Base-by-base conservation (phyloP, 495 filamentous ascomycete genomes). In the Tetracladium setigerum region DNA sequence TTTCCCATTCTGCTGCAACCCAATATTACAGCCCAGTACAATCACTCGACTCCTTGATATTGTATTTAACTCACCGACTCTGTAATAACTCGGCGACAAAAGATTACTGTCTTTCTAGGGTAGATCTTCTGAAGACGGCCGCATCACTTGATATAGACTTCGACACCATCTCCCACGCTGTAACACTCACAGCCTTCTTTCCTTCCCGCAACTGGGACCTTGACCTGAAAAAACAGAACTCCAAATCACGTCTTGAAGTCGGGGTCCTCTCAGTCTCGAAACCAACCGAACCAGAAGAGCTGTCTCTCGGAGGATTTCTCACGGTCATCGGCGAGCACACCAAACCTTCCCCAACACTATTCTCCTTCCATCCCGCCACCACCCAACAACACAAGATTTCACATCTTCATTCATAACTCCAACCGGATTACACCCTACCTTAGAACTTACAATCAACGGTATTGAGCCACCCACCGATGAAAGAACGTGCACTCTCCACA, bases 331-430 rank as follows among this genome's bases (percentile, higher is more conserved):
- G 87, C 38, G 72, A 86, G 57, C 82, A 90, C 55, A 67, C 72
- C 38, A 77, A 81, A 53, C 74, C 62, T 32, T 68, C 82, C 30
- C 76, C 83, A 31, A 86, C 85, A 0, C 68, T 91, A 47, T 96
- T 98, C 71, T 79, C 86, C n/a, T 95, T 96, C 57, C 89, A 16
- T 82, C 89, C 7, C 82, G 90, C 0, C 92, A 98, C 60, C 83
- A 92, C 50, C 66, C 73, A 7, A 61, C 70, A 45, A 68, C 61
- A 32, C 60, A 44, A 27, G 55, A 62, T 15, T 73, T 75, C 56
- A 66, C 65, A 1, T 64, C 72, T 38, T 66, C 66, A 2, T 88
- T 95, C 57, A 57, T 73, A 16, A 47, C 63, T 2, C 92, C 90
- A 4, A 83, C 80, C 1, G 90, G 92, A n/a, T 73, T 97, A 10